Evolutionary conservation across 192 early-diverging fungal genomes (phyloP), one percentile per base, ranked within the genome.

Genomic region (Podila clonocystis): DNA sequence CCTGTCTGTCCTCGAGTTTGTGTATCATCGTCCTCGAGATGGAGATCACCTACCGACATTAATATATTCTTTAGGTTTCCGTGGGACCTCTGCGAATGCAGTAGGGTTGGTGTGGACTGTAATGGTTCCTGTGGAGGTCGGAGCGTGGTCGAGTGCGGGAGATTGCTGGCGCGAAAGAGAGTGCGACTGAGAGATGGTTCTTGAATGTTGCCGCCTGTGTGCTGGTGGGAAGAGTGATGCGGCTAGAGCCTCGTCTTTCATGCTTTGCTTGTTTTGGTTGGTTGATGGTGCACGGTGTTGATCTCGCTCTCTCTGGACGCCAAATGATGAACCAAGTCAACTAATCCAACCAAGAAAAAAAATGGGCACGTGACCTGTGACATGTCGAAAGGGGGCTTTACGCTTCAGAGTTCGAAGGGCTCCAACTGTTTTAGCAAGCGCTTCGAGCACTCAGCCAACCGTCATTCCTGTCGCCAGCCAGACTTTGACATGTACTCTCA

Each of bases 131-230:
- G 70, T 30, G 33, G 77, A 70, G 5, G 67, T 69, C 17, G 77
- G 62, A 12, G 77, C 77, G 7, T 67, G 67, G 17, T 80, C 77
- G 3, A 72, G n/a, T 2, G 77, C 77, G 24, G 77, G 77, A 20
- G 77, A 80, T 50, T 72, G 70, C 52, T 73, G 77, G 34, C 77
- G 77, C 55, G 76, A 79, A 33, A 26, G 49, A 13, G 74, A 68
- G n/a, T 59, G 62, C 1, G 76, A 71, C 55, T 80, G 76, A 9
- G 76, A 80, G 58, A 80, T 69, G 29, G 77, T 67, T 45, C 77
- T 57, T 13, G 77, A 80, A 48, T 80, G 77, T 22, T 80, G 77
- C 58, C 77, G 50, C 62, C n/a, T 68, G 58, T 80, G 77, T 15
- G 77, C 48, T 8, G 70, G 28, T 2, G 74, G 55, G 24, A 76